phyloP scores from a whole-genome alignment of 208 protist genomes.

The Leishmania braziliensis region DNA sequence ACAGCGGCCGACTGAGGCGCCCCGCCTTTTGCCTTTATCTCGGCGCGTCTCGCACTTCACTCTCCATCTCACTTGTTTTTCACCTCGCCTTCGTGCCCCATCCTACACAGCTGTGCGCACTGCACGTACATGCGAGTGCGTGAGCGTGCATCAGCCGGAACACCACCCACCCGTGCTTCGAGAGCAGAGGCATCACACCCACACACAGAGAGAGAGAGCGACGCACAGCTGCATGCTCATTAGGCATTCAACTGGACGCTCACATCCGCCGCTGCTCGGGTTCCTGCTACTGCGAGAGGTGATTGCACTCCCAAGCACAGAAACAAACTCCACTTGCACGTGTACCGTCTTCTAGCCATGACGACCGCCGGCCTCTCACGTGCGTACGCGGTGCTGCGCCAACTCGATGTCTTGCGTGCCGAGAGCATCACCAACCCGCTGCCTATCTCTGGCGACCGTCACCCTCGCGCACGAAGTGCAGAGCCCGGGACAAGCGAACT shows the following conservation, averaged over 20 bases:
- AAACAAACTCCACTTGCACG: neutral
- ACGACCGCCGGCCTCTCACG: constrained; percentile 49
- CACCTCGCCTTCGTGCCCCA: neutral
- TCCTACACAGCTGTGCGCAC: neutral
- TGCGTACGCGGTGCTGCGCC: constrained; percentile 70
- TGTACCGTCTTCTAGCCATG: constrained; percentile 5
- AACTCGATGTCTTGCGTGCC: constrained; percentile 58
- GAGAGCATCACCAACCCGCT: constrained; percentile 50
- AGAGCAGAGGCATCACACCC: neutral
- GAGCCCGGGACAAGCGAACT: neutral
- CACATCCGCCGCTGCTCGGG: neutral
- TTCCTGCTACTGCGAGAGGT: neutral
- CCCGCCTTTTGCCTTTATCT: neutral
- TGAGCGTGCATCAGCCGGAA: neutral
- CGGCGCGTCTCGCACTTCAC: no score
- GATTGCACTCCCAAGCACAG: neutral
- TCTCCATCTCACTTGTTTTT: neutral
- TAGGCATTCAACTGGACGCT: neutral
- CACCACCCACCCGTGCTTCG: neutral
- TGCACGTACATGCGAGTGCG: neutral
- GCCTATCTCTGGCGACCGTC: neutral
- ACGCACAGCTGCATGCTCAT: neutral
- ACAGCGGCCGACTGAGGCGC: neutral
- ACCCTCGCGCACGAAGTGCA: neutral
- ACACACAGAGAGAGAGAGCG: neutral